phyloP scores from a whole-genome alignment of 352 stramenopile species.

The Thalassiosira tumida region DNA sequence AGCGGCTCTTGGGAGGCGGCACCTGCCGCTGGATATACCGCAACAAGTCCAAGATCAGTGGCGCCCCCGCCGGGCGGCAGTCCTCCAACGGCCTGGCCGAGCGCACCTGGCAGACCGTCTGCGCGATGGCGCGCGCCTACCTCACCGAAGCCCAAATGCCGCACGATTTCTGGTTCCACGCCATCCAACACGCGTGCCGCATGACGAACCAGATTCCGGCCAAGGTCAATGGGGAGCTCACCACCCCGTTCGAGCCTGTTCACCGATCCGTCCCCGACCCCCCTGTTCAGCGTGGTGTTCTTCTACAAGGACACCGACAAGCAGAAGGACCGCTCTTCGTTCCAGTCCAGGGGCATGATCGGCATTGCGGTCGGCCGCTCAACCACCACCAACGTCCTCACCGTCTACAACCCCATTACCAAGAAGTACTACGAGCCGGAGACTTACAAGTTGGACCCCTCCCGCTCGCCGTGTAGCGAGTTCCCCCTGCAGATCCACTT shows the following conservation, averaged over 20 bases:
- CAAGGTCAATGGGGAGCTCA: neutral
- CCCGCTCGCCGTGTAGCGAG: slow-evolving; percentile 2
- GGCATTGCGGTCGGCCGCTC: slow-evolving; percentile 60
- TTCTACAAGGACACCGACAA: slow-evolving; percentile 37
- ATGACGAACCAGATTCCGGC: slow-evolving; percentile 60
- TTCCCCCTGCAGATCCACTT: slow-evolving; percentile 31
- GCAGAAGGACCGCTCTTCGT: neutral
- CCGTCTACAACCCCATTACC: slow-evolving; percentile 54
- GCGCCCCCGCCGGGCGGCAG: slow-evolving; percentile 31
- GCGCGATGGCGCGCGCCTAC: slow-evolving; percentile 48
- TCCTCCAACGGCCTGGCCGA: slow-evolving; percentile 58
- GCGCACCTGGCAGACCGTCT: slow-evolving; percentile 46
- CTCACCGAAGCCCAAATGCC: slow-evolving; percentile 63
- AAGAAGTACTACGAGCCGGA: slow-evolving; percentile 59
- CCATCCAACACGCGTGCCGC: neutral
- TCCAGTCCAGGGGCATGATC: slow-evolving; percentile 49
- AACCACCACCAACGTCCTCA: slow-evolving; percentile 25
- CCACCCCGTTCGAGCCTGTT: slow-evolving; percentile 42
- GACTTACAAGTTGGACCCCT: slow-evolving; percentile 43
- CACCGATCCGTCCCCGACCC: slow-evolving; percentile 27
- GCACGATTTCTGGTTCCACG: slow-evolving; percentile 41
- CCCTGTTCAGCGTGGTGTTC: too few species aligned
- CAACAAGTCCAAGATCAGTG: slow-evolving; percentile 16
- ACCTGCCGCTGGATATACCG: neutral
- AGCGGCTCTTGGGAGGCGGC: slow-evolving; percentile 27